These are phyloP conservation scores for Phoma sp. DNA, from an alignment of 2,329 filamentous ascomycete species.

Conservation along the genomic window DNA sequence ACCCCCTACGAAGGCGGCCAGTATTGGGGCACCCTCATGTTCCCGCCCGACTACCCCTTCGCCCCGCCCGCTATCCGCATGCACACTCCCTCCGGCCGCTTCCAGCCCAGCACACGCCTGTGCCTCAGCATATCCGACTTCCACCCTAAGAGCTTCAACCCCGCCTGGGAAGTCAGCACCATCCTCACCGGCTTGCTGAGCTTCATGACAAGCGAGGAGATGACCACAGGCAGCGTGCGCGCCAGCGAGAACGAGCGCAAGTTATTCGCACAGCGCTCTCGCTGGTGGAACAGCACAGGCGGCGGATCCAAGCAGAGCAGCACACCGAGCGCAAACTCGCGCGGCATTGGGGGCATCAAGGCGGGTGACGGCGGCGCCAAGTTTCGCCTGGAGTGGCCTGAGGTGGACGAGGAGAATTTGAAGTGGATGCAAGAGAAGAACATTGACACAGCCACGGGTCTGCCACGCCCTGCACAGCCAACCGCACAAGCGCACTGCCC, in stretches of 20 bases:
- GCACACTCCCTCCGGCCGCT: conserved; percentile 96
- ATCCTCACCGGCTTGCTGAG: conserved; percentile 92
- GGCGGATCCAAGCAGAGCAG: conserved; percentile 71
- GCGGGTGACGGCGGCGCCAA: conserved; percentile 91
- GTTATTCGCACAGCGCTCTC: conserved; percentile 75
- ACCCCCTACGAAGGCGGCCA: conserved; percentile 95
- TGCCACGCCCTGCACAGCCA: conserved; percentile 60
- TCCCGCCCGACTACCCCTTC: conserved; percentile 96
- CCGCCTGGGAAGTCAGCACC: conserved; percentile 96
- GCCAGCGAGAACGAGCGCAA: conserved; percentile 78
- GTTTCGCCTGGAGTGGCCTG: conserved; percentile 88
- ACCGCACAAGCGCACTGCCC: conserved; percentile 60
- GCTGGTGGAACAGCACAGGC: conserved; percentile 97
- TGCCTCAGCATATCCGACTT: conserved; percentile 98
- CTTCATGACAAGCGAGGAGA: conserved; percentile 99
- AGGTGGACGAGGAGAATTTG: conserved; percentile 88
- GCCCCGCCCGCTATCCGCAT: conserved; percentile 97
- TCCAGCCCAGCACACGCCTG: conserved; percentile 88
- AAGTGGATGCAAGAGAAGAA: conserved; percentile 86
- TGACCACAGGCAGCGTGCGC: conserved; percentile 91
- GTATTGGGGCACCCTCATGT: conserved; percentile 97
- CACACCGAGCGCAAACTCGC: conserved; percentile 44
- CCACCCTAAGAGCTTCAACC: conserved; percentile 97
- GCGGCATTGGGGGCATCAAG: conserved; percentile 78
- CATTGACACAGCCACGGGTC: conserved; percentile 79